Evolutionary conservation across 148 eudicot species (phyloP), one percentile per base, ranked within the genome.

Genomic region (Diospyros kaki): DNA sequence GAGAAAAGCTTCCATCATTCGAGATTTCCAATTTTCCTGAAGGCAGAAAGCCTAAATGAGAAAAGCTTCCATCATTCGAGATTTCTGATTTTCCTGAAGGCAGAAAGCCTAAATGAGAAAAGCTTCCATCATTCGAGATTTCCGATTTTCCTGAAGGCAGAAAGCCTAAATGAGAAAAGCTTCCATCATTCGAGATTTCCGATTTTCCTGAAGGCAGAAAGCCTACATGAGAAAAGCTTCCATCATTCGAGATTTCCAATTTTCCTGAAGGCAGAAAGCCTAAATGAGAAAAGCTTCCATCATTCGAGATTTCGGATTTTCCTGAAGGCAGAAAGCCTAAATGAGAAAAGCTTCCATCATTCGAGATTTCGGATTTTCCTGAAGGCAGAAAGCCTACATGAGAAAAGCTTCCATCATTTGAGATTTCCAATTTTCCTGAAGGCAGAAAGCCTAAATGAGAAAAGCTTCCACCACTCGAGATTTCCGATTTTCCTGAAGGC

Each of bases 311-410:
- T 28, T 28, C 28, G 0, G 28, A 28, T 28, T 38, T 85, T 92
- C 98, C 89, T 17, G 75, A 73, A 46, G 91, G 94, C 79, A 90
- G 71, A 28, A 28, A 28, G 28, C 28, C 28, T 28, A 28, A 0
- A 28, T 28, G 28, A 28, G 28, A 28, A 28, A 28, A 28, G 28
- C 28, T 28, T 56, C 58, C 78, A 77, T 59, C 78, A 43, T 60
- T 44, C 56, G 73, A 50, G 43, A 41, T 69, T 52, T 69, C 59
- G 11, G 43, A 71, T 28, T 28, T 28, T 28, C 0, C 28, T 28
- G 28, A 69, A 55, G 72, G 58, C 59, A 28, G 72, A 38, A 52
- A 45, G 51, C 58, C 9, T 17, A 51, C 51, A 69, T 10, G 17
- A 51, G 58, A 6, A 3, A 28, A 52, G 45, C 40, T 76, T 39